Evolutionary conservation across 164 flowering plant genomes (phyloP).

Genomic region (Berberis vulgaris): DNA sequence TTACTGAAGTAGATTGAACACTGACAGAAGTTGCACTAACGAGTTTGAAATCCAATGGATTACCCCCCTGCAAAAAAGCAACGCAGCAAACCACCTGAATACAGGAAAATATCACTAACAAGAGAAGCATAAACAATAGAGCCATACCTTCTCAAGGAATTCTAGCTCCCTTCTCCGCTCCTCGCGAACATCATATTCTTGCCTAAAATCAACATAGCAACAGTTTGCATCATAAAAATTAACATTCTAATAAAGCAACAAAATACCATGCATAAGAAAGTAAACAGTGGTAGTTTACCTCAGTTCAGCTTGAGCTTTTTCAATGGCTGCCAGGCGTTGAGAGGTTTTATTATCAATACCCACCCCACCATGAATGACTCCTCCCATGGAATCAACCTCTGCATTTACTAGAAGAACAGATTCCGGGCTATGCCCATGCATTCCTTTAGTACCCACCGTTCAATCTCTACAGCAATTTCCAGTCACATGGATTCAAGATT

Average conservation of each 20-base stretch:
- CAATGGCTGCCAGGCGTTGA: conserved; percentile 79
- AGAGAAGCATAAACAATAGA: neutral
- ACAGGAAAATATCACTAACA: neutral
- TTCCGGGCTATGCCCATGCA: conserved; percentile 78
- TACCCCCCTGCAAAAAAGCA: conserved; percentile 63
- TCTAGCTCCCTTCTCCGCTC: conserved; percentile 87
- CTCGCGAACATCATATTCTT: conserved; percentile 84
- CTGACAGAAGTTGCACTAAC: conserved; percentile 65
- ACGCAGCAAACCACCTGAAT: conserved; percentile 3
- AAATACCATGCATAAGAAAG: neutral
- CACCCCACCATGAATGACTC: conserved; percentile 75
- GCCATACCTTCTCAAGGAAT: conserved; percentile 87
- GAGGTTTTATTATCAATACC: conserved; percentile 66
- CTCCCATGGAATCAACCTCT: conserved; percentile 98
- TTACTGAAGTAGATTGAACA: conserved; percentile 85
- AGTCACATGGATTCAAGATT: conserved; percentile 20
- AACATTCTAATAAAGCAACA: conserved; percentile 1
- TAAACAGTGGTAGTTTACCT: conserved; percentile 35
- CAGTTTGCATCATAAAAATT: neutral
- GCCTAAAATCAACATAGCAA: conserved; percentile 41
- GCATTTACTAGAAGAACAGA: conserved; percentile 69
- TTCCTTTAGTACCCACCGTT: conserved; percentile 26
- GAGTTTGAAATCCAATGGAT: conserved; percentile 85
- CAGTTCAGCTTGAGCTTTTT: conserved; percentile 84
- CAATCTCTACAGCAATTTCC: conserved; percentile 17